A percentile compares a stretch with the other conserved stretches of the same genome.
Conservation (phyloP, 1,284 basidiomycete genomes). For the Apiotrichum brassicae region DNA sequence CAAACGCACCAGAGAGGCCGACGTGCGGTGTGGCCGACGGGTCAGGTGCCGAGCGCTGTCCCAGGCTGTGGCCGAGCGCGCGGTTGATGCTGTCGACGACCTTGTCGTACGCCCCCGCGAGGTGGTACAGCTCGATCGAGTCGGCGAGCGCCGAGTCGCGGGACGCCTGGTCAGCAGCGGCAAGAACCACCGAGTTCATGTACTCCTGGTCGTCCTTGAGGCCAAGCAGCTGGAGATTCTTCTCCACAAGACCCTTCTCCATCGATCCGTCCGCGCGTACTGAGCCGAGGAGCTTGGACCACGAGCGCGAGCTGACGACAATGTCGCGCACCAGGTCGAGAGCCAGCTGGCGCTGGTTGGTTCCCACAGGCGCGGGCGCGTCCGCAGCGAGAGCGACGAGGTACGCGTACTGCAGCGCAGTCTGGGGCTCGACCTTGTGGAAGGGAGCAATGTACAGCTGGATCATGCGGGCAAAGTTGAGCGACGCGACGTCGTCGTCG, state of each 20-base stretch:
- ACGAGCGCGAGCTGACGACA: conserved; percentile 77
- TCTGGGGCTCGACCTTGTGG: conserved; percentile 81
- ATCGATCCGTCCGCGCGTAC: conserved; percentile 81
- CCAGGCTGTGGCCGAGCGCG: conserved; percentile 77
- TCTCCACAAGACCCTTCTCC: conserved; percentile 84
- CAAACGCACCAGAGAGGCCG: conserved; percentile 35
- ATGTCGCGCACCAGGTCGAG: conserved; percentile 84
- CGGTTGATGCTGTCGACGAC: conserved; percentile 84
- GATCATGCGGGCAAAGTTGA: conserved; percentile 79
- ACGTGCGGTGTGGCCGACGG: conserved; percentile 5
- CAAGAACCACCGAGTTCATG: conserved; percentile 73
- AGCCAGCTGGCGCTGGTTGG: conserved; percentile 74
- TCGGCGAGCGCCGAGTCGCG: conserved; percentile 67
- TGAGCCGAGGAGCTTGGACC: conserved; percentile 80
- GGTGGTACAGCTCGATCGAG: conserved; percentile 91
- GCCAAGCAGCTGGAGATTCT: conserved; percentile 68
- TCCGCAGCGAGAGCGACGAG: conserved; percentile 77
- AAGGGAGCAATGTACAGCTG: conserved; percentile 92
- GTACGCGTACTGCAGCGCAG: conserved; percentile 93
- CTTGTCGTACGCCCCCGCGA: conserved; percentile 83
- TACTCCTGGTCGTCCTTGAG: conserved; percentile 66
- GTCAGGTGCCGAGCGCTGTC: conserved; percentile 45
- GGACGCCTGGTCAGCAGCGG: conserved; percentile 69
- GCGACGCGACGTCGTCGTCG: conserved; percentile 48
- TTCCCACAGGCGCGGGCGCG: conserved; percentile 56